phyloP scores from a whole-genome alignment of 1,284 basidiomycete species.

The Bondarzewia mesenterica region DNA sequence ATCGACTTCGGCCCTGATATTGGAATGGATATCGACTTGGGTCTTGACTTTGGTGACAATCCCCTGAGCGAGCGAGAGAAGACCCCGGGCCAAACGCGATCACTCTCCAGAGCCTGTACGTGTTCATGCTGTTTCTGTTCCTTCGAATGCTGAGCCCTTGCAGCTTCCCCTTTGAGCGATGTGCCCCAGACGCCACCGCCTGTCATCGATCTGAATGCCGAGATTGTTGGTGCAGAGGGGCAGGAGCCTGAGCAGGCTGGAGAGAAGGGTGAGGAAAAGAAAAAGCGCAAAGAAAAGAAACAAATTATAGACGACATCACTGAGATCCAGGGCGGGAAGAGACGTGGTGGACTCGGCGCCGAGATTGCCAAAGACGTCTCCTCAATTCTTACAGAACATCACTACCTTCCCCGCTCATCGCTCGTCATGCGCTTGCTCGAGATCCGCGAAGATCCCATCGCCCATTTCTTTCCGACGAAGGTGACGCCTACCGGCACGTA shows the following conservation, averaged over 20 bases:
- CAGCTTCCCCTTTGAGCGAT: slow-evolving; percentile 70
- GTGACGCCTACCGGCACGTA: slow-evolving; percentile 62
- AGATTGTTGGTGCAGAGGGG: slow-evolving; percentile 31
- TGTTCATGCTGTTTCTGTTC: slow-evolving; percentile 8
- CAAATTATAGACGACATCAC: slow-evolving; percentile 80
- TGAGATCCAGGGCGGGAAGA: slow-evolving; percentile 71
- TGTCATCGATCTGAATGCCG: slow-evolving; percentile 39
- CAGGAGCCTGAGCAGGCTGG: slow-evolving; percentile 22
- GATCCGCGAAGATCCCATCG: slow-evolving; percentile 78
- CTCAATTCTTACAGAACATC: slow-evolving; percentile 69
- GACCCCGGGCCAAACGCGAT: slow-evolving; percentile 49
- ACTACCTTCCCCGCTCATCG: slow-evolving; percentile 77
- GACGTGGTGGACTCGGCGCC: slow-evolving; percentile 46
- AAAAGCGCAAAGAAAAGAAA: slow-evolving; percentile 61
- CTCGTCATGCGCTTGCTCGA: slow-evolving; percentile 76
- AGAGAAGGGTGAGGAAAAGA: slow-evolving; percentile 34
- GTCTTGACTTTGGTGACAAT: slow-evolving; percentile 61
- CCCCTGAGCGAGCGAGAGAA: slow-evolving; percentile 32
- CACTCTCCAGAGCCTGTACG: slow-evolving; percentile 66
- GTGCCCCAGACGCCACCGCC: slow-evolving; percentile 59
- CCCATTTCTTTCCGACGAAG: slow-evolving; percentile 80
- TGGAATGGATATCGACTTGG: slow-evolving; percentile 57
- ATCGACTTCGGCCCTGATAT: slow-evolving; percentile 47
- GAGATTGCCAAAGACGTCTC: slow-evolving; percentile 60
- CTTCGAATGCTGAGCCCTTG: slow-evolving; percentile 5